phyloP scores from a whole-genome alignment of 2,329 filamentous ascomycete genomes.

The Sarocladium brachiariae region DNA sequence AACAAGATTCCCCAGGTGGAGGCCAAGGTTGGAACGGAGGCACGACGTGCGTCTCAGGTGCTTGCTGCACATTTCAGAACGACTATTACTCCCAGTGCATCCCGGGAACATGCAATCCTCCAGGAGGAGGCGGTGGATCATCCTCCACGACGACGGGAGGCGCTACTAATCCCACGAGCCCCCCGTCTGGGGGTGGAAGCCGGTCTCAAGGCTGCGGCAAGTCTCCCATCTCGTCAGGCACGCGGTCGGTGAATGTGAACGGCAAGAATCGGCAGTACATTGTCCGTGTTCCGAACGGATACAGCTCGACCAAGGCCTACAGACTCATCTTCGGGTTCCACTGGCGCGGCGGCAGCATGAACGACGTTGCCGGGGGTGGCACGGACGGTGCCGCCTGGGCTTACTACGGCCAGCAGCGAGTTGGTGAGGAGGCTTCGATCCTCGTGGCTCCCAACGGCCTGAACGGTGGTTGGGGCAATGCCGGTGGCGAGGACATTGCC shows the following conservation, averaged over 20 bases:
- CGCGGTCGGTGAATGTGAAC: neutral
- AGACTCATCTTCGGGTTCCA: constrained; percentile 35
- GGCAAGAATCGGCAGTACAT: constrained; percentile 29
- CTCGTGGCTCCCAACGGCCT: constrained; percentile 34
- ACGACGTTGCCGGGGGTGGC: constrained; percentile 22
- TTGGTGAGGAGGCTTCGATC: constrained; percentile 28
- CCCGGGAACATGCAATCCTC: neutral
- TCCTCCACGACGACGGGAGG: neutral
- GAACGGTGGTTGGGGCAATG: constrained; percentile 33
- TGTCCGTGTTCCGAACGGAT: constrained; percentile 29
- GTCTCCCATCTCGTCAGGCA: neutral
- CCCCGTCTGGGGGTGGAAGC: neutral
- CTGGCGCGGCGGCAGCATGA: constrained; percentile 29
- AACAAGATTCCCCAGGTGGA: too few relatives aligned
- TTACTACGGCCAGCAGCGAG: constrained; percentile 29
- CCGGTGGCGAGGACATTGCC: constrained; percentile 30
- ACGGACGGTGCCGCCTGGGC: constrained; percentile 23
- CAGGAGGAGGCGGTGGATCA: neutral
- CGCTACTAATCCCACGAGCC: neutral
- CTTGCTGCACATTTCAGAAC: neutral
- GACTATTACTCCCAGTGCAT: neutral
- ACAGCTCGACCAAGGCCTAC: constrained; percentile 30
- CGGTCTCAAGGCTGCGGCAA: neutral
- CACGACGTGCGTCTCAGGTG: neutral
- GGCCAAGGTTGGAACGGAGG: neutral